phyloP scores from a whole-genome alignment of 2,329 filamentous ascomycete species.

The Cryphonectria carpinicola region DNA sequence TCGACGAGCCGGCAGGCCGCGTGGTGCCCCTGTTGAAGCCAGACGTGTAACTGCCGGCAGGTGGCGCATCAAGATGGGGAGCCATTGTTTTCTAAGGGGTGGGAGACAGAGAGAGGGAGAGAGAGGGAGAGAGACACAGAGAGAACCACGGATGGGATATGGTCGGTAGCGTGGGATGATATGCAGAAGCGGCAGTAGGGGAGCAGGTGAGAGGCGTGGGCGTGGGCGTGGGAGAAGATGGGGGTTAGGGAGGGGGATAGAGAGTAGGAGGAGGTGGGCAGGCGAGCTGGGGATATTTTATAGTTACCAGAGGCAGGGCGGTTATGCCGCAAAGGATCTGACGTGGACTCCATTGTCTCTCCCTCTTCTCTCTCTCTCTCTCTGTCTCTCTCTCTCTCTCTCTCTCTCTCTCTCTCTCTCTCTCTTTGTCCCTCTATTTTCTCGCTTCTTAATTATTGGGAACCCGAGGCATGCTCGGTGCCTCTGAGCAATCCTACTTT shows the following conservation, averaged over 20 bases:
- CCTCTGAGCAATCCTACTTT: constrained; percentile 7
- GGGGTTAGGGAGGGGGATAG: constrained; percentile 6
- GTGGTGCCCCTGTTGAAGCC: constrained; percentile 44
- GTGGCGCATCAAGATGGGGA: constrained; percentile 52
- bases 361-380: neutral
- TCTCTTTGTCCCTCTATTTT: neutral
- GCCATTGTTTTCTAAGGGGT: constrained; percentile 41
- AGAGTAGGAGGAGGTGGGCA: constrained; percentile 2
- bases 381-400: neutral
- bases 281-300: constrained; percentile 17
- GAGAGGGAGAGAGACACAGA: neutral
- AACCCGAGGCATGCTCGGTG: constrained; percentile 9
- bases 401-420: neutral
- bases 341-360: constrained; percentile 12
- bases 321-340: constrained; percentile 1
- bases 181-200: constrained; percentile 12
- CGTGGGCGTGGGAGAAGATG: constrained; percentile 15
- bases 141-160: constrained; percentile 14
- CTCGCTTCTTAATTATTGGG: constrained; percentile 5
- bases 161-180: constrained; percentile 18
- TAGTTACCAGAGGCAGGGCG: constrained; percentile 14
- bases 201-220: constrained; percentile 11
- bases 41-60: constrained; percentile 49
- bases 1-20: constrained; percentile 39
- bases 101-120: neutral